phyloP scores from a whole-genome alignment of 2,329 filamentous ascomycete genomes.

The Rutstroemia sydowiana region DNA sequence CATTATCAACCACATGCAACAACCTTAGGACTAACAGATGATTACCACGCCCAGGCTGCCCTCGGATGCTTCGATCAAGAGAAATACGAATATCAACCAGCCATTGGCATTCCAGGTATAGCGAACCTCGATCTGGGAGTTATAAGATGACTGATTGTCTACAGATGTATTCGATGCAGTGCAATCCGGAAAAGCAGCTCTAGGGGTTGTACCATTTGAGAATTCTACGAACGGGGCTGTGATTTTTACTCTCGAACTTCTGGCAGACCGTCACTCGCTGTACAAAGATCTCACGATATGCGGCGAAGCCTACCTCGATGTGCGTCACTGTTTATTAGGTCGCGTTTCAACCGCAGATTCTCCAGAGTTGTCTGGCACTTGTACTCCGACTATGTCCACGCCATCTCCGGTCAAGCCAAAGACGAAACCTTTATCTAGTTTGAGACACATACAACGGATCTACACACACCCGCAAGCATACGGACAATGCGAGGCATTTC shows the following conservation, averaged over 20 bases:
- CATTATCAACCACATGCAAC: conserved; percentile 6
- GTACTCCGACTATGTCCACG: conserved; percentile 42
- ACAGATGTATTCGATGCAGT: conserved; percentile 74
- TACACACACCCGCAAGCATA: conserved; percentile 96
- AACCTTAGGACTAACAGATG: conserved; percentile 23
- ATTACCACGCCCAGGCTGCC: conserved; percentile 40
- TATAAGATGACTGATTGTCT: background rate
- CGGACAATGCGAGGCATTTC: conserved; percentile 78
- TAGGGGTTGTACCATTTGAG: conserved; percentile 87
- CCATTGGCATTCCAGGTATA: conserved; percentile 17
- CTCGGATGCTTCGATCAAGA: conserved; percentile 40
- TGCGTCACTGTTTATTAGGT: conserved; percentile 82
- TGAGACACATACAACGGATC: conserved; percentile 62
- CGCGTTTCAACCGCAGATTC: conserved; percentile 23
- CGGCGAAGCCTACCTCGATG: conserved; percentile 77
- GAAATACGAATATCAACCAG: conserved; percentile 13
- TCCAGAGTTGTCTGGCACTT: conserved; percentile 36
- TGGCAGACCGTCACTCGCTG: conserved; percentile 62
- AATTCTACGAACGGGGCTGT: conserved; percentile 95
- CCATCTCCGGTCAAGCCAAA: conserved; percentile 40
- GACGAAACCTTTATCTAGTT: conserved; percentile 40
- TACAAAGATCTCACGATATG: conserved; percentile 68
- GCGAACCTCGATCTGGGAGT: background rate
- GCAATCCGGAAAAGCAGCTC: conserved; percentile 54
- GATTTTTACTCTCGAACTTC: conserved; percentile 79